phyloP scores from a whole-genome alignment of 2,329 filamentous ascomycete species.

The Apiospora sp. region DNA sequence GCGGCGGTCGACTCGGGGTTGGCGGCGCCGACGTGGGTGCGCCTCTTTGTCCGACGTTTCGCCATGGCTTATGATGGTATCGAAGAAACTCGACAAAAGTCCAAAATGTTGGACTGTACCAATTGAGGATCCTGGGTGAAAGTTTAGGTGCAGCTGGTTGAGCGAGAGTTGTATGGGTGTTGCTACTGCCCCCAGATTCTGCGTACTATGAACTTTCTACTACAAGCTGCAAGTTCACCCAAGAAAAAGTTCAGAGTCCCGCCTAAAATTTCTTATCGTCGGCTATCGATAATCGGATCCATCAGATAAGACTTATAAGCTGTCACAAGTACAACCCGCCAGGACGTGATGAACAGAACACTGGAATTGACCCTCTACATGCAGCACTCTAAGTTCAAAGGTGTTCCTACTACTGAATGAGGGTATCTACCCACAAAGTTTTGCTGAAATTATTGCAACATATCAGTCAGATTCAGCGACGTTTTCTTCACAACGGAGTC shows the following conservation, averaged over 20 bases:
- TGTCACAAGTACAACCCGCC: background rate
- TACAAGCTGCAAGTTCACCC: background rate
- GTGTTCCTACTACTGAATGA: too few species aligned
- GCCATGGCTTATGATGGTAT: conserved; percentile 65
- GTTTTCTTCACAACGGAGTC: background rate
- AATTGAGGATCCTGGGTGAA: background rate
- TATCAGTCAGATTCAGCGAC: background rate
- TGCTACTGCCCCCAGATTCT: background rate
- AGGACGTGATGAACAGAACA: background rate
- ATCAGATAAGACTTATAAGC: background rate
- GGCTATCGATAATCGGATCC: background rate
- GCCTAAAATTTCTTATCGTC: conserved; percentile 13
- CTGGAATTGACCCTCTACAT: background rate
- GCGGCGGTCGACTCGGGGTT: conserved; percentile 63
- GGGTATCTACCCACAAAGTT: background rate
- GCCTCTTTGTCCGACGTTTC: conserved; percentile 83
- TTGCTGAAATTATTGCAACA: background rate
- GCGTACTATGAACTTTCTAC: background rate
- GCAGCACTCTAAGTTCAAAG: background rate
- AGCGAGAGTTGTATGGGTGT: background rate
- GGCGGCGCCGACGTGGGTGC: conserved; percentile 78
- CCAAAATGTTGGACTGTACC: background rate
- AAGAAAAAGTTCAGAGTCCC: conserved; percentile 18
- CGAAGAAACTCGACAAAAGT: background rate
- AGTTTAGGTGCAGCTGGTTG: background rate